Evolutionary conservation across 164 flowering plant genomes (phyloP), one percentile per base, ranked within the genome.

Genomic region (Akebia trifoliata): DNA sequence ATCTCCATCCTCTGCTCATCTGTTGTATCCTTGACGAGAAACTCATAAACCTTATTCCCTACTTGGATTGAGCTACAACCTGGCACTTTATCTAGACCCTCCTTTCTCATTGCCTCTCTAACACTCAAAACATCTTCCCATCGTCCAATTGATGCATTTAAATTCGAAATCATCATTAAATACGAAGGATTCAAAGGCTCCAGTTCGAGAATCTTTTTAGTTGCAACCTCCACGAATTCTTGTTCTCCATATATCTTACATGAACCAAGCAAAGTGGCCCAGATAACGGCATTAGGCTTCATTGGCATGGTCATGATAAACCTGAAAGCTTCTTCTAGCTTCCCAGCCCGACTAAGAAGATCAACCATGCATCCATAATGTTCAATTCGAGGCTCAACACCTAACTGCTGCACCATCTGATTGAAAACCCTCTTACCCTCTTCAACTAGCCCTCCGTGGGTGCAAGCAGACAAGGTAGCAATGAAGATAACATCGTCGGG

Each of bases 41-140:
- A 81, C 67, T 77, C 80, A 62, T 77, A 81, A 34, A 75, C 74
- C 22, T 12, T 40, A 46, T 57, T 58, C 14, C 67, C 78, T 11
- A 79, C 62, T 62, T 81, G 78, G 22, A 81, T 75, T 55, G 73
- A 74, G 66, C 83, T 81, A 66, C 86, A 78, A 36, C 83, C 81
- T 22, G 80, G 81, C 32, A 71, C 69, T 43, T 78, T 81, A 61
- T 73, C 81, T 17, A 71, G 36, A 6, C 73, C 71, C 31, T 63
- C 67, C 44, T 74, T 61, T 73, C 69, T 74, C 79, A 75, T 75
- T 24, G 51, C 60, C 1, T 59, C 40, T 47, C 80, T 62, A 40
- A 60, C 46, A 53, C 40, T 69, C 52, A 63, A 53, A 46, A 61
- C 79, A 67, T 67, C 70, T 34, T 67, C 60, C 80, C 80, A 71